Evolutionary conservation across 441 rosid species (phyloP).

Genomic region (Adansonia madagascariensis): DNA sequence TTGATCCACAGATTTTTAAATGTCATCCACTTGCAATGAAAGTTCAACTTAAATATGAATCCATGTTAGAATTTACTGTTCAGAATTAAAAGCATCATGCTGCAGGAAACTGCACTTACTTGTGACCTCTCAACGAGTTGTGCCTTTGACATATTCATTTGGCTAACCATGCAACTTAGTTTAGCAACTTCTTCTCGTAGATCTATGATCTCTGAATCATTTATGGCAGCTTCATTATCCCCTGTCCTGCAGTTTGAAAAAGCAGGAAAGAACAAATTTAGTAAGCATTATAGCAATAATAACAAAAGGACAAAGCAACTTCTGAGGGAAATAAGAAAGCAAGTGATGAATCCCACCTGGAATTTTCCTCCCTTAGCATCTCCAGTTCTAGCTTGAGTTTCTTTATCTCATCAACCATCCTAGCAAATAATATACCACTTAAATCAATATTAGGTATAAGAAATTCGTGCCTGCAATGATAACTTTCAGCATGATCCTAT

Average conservation of each 20-base stretch:
- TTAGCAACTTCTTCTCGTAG: constrained; percentile 68
- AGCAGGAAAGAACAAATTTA: constrained; percentile 19
- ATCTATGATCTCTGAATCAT: constrained; percentile 71
- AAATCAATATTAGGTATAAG: constrained; percentile 24
- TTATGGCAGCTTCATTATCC: constrained; percentile 50
- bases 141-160: constrained; percentile 55
- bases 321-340: neutral
- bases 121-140: constrained; percentile 43
- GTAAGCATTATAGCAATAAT: neutral
- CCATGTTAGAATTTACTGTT: neutral
- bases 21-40: neutral
- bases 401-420: constrained; percentile 74
- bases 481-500: neutral
- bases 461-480: neutral
- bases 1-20: neutral
- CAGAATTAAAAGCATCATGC: constrained; percentile 1
- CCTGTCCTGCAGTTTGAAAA: constrained; percentile 45
- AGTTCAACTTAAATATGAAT: neutral
- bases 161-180: constrained; percentile 62
- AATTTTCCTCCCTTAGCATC: constrained; percentile 62
- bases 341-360: constrained; percentile 44
- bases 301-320: constrained; percentile 19
- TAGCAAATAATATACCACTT: constrained; percentile 34
- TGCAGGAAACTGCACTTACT: constrained; percentile 38
- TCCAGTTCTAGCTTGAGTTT: constrained; percentile 70